Conservation (phyloP, 306 rosid species). For the Cucumis sativus region Cucumber_9930_V3 NC_026660.2:30929001-30929500, state of each 20-base stretch:
- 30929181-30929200: not conserved
- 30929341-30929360: conserved; percentile 41
- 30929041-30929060: not conserved
- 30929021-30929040: not conserved
- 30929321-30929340: conserved; percentile 55
- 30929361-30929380: conserved; percentile 21
- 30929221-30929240: not conserved
- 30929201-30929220: not conserved
- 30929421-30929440: conserved; percentile 20
- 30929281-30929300: not conserved
- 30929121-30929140: not conserved
- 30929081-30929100: not conserved
- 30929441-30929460: conserved; percentile 4
- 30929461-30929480: not conserved
- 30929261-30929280: not conserved
- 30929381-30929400: conserved; percentile 32
- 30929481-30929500: not conserved
- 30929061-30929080: not conserved
- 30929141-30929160: not conserved
- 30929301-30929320: not conserved
- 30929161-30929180: not conserved
- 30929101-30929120: not conserved
- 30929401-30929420: conserved; percentile 19
- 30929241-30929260: not conserved
- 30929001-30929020: conserved; percentile 5